A percentile compares a stretch with the other conserved stretches of the same genome.
Conservation (phyloP, 768 basidiomycete genomes). For the Pleurotus tuber-regium region DNA sequence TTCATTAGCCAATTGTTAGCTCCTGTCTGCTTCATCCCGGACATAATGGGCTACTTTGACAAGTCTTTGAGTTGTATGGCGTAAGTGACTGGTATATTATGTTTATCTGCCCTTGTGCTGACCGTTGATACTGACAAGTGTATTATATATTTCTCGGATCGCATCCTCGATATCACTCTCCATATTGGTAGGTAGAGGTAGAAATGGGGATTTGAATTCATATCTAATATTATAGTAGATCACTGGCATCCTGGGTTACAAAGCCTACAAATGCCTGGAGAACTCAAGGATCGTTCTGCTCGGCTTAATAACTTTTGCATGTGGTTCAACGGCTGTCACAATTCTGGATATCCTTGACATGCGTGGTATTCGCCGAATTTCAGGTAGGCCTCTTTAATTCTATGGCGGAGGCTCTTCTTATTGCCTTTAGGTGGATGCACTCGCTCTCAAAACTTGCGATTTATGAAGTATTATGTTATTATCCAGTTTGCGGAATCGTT, state of each 20-base stretch:
- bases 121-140: conserved; percentile 21
- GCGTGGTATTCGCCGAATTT: conserved; percentile 39
- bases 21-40: conserved; percentile 37
- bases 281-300: conserved; percentile 53
- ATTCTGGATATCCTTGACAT: conserved; percentile 39
- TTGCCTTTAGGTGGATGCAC: conserved; percentile 45
- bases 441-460: conserved; percentile 30
- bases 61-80: conserved; percentile 38
- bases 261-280: conserved; percentile 64
- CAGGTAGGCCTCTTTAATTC: conserved; percentile 33
- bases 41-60: conserved; percentile 47
- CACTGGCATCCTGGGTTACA: conserved; percentile 61
- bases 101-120: no score
- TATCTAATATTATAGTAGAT: conserved; percentile 35
- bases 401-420: neutral
- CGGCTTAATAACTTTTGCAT: conserved; percentile 39
- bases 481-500: conserved; percentile 51
- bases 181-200: conserved; percentile 30
- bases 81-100: conserved; percentile 33
- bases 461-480: conserved; percentile 40
- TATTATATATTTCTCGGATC: conserved; percentile 34
- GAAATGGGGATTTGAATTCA: neutral
- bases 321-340: conserved; percentile 38
- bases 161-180: conserved; percentile 36
- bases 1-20: conserved; percentile 55